A percentile compares a stretch with the other conserved stretches of the same genome.
phyloP scores from a whole-genome alignment of 2,329 filamentous ascomycete species.

The Phaeoacremonium minimum region DNA sequence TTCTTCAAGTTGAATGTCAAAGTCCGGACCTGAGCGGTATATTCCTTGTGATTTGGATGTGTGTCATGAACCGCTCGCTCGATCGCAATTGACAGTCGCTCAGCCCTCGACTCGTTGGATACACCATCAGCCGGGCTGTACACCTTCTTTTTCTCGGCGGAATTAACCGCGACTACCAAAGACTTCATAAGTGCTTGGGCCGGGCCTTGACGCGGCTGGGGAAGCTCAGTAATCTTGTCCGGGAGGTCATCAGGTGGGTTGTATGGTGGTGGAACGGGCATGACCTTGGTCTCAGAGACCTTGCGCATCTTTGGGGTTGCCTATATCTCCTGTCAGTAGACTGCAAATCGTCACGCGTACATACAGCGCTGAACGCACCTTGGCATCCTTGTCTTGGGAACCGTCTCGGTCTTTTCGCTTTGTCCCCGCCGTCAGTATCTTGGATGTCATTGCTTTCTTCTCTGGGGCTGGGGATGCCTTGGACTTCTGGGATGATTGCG shows the following conservation, averaged over 20 bases:
- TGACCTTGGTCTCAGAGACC: conserved; percentile 43
- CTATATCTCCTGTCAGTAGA: too few relatives aligned
- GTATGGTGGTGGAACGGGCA: conserved; percentile 32
- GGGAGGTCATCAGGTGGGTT: conserved; percentile 48
- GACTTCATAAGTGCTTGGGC: conserved; percentile 69
- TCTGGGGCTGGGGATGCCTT: conserved; percentile 32
- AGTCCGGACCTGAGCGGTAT: conserved; percentile 63
- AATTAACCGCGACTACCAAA: conserved; percentile 61
- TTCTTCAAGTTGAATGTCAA: conserved; percentile 85
- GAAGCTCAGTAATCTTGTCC: conserved; percentile 48
- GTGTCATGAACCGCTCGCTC: conserved; percentile 65
- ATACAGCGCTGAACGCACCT: not conserved
- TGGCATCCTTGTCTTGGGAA: conserved; percentile 36
- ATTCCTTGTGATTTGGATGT: conserved; percentile 48
- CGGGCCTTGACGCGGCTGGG: conserved; percentile 60
- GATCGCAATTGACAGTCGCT: conserved; percentile 71
- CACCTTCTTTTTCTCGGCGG: conserved; percentile 61
- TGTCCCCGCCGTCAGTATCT: conserved; percentile 30
- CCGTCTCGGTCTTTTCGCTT: conserved; percentile 58
- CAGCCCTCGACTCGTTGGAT: conserved; percentile 60
- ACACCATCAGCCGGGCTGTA: conserved; percentile 61
- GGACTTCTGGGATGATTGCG: conserved; percentile 28
- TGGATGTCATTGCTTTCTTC: conserved; percentile 33
- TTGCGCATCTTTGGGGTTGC: conserved; percentile 49
- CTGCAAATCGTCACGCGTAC: too few relatives aligned